Evolutionary conservation across 495 filamentous ascomycete species (phyloP), one percentile per base, ranked within the genome.

Genomic region (Eremomyces bilateralis): DNA sequence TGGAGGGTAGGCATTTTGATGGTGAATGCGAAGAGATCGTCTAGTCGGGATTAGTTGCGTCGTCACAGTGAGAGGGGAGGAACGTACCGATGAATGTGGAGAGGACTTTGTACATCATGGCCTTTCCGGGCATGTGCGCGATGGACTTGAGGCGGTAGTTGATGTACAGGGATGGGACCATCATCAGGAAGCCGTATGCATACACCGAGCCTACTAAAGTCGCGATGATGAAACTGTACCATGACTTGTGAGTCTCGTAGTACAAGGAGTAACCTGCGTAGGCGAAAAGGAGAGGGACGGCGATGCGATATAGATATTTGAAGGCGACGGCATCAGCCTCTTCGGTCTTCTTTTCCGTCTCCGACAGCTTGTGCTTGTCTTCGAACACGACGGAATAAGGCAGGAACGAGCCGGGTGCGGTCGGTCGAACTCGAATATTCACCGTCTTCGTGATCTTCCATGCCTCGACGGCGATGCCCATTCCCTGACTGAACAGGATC

Each of bases 371-470:
- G 56, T 95, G 81, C 57, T 94, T 97, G 62, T 97, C 88, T 53
- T 95, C 85, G 42, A 97, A 95, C 1, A 65, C 62, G 32, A 97
- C 60, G 4, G 70, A 67, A 52, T 90, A 93, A 0, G 85, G 88
- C 28, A 97, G 52, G 38, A 82, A 57, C 24, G 13, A 13, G 30
- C 30, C 18, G 1, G 70, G 60, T 2, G 67, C 56, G 0, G 76
- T 66, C 2, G 67, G 65, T 10, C 82, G 73, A 38, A 95, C 42
- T 42, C 83, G 75, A 35, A 97, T 80, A 43, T 97, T 70, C 39
- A 97, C 90, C 0, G 82, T 71, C 36, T 92, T 94, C n/a, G 88
- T 97, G 50, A 97, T 71, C 51, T 97, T 97, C 88, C 88, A 97
- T 13, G 88, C 73, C 58, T 97, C 88, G 35, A 97, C 72, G 5